These are phyloP conservation scores for Backusella parvicylindrica DNA, from an alignment of 192 early-diverging fungal species.

Conservation along the genomic window DNA sequence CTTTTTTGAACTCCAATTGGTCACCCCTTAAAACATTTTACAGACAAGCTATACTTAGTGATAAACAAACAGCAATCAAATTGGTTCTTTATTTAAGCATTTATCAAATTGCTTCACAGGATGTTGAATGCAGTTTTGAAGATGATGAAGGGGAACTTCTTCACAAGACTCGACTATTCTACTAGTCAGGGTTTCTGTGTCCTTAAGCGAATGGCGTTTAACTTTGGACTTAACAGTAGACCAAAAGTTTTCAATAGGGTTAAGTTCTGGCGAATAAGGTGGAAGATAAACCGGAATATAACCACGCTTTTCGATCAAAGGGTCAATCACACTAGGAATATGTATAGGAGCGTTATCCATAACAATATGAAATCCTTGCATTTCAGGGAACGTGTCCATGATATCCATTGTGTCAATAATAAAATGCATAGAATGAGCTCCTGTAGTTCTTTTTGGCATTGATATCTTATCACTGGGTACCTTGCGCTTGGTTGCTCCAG, in stretches of 20 bases:
- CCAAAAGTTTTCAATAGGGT: constrained; percentile 22
- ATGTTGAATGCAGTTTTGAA: constrained; percentile 7
- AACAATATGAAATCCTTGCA: constrained; percentile 19
- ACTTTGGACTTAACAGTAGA: constrained; percentile 17
- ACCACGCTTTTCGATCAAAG: not conserved
- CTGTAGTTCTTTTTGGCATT: constrained; percentile 2
- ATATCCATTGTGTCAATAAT: constrained; percentile 5
- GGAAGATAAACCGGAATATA: constrained; percentile 6
- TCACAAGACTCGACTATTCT: not conserved
- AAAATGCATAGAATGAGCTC: not conserved
- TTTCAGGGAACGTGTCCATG: constrained; percentile 3
- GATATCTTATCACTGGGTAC: not conserved
- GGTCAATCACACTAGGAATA: not conserved
- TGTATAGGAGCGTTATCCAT: constrained; percentile 24
- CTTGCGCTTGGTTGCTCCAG: constrained; percentile 5
- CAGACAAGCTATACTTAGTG: too few relatives aligned
- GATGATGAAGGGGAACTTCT: not conserved
- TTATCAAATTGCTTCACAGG: not conserved
- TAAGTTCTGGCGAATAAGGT: constrained; percentile 7
- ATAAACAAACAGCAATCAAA: too few relatives aligned
- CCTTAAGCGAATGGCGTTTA: not conserved
- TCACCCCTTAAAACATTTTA: too few relatives aligned
- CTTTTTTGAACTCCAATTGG: too few relatives aligned
- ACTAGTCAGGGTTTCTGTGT: not conserved
- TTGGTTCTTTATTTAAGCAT: too few relatives aligned